Conservation (phyloP, 2,329 filamentous ascomycete genomes). For the Colletotrichum ledebouriae region DNA sequence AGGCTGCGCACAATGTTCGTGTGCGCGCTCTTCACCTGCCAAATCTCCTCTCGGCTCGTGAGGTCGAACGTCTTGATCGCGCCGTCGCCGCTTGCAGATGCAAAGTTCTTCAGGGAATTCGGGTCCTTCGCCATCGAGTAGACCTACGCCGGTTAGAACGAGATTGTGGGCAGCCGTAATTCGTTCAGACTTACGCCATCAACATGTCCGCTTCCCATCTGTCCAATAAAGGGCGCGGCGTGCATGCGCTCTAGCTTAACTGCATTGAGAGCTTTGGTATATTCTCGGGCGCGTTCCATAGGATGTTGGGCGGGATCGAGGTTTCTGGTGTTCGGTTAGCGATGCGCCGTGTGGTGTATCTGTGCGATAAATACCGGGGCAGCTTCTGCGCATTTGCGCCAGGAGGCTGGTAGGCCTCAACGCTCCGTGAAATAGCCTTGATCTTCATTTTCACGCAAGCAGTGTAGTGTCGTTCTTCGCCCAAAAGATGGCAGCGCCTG, state of each 20-base stretch:
- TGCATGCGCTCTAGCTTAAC: slow-evolving; percentile 96
- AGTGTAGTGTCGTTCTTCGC: slow-evolving; percentile 24
- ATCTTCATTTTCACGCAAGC: slow-evolving; percentile 62
- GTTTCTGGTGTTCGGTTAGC: slow-evolving; percentile 61
- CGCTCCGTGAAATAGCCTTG: slow-evolving; percentile 76
- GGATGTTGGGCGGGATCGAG: slow-evolving; percentile 89
- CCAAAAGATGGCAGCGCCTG: slow-evolving; percentile 7
- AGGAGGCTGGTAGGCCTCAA: slow-evolving; percentile 74
- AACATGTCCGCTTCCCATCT: slow-evolving; percentile 91
- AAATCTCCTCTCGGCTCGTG: slow-evolving; percentile 78
- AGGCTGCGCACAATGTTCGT: slow-evolving; percentile 94
- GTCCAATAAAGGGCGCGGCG: slow-evolving; percentile 78
- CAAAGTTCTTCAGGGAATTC: slow-evolving; percentile 78
- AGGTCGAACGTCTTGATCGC: slow-evolving; percentile 78
- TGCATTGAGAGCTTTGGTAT: slow-evolving; percentile 73
- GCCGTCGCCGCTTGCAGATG: slow-evolving; percentile 90
- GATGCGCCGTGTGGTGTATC: neutral
- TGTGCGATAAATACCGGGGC: slow-evolving; percentile 51
- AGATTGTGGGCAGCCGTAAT: neutral
- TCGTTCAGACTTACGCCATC: slow-evolving; percentile 74
- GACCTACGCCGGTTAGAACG: slow-evolving; percentile 45
- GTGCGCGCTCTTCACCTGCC: slow-evolving; percentile 81
- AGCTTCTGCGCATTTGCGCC: slow-evolving; percentile 75
- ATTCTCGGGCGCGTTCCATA: slow-evolving; percentile 91
- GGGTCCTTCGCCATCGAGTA: slow-evolving; percentile 87